These are phyloP conservation scores for Sonneratia caseolaris DNA, from an alignment of 345 rosid genomes.

Conservation along the genomic window DNA sequence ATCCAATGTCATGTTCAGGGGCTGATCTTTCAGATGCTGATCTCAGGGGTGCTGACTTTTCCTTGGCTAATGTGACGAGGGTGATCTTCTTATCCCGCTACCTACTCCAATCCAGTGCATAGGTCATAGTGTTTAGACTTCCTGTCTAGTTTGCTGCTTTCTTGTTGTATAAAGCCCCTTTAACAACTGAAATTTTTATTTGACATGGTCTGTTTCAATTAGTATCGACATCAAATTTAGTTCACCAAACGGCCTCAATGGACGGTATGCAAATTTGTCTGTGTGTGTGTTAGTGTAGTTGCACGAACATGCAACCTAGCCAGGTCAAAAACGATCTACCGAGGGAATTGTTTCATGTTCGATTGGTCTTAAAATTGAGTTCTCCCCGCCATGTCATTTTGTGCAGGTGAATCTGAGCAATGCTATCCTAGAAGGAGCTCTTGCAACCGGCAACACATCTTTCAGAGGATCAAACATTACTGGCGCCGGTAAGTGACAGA, in stretches of 20 bases:
- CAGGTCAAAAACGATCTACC: no score
- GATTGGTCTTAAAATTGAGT: not conserved
- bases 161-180: not conserved
- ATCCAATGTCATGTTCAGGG: conserved; percentile 28
- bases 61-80: conserved; percentile 88
- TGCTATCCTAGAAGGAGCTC: conserved; percentile 92
- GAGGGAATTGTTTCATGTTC: not conserved
- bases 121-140: not conserved
- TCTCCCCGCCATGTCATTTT: not conserved
- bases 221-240: not conserved
- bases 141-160: not conserved
- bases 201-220: not conserved
- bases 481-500: conserved; percentile 57
- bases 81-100: conserved; percentile 18
- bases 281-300: not conserved
- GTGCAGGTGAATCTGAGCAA: conserved; percentile 72
- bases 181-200: not conserved
- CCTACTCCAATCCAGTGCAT: not conserved
- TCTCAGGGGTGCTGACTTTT: conserved; percentile 80
- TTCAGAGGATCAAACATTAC: conserved; percentile 78
- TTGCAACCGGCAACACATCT: conserved; percentile 87
- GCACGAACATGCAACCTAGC: not conserved
- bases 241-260: no score
- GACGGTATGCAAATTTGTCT: not conserved
- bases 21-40: conserved; percentile 93